These are phyloP conservation scores for Rosa lucieae DNA, from an alignment of 306 rosid genomes.

Conservation along the genomic window DNA sequence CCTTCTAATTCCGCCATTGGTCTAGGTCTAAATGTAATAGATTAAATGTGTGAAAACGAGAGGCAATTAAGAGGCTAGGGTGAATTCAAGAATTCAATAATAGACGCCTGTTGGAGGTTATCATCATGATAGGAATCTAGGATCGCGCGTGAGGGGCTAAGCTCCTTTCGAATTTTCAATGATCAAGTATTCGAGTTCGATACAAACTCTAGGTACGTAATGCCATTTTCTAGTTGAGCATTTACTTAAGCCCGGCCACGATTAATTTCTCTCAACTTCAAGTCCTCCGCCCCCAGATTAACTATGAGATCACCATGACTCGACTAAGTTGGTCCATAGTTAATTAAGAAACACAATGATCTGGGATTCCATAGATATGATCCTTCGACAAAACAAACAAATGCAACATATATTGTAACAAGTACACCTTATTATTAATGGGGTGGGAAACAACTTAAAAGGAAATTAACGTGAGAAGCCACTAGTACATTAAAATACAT, in stretches of 20 bases:
- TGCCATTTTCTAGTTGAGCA: background rate
- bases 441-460: background rate
- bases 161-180: background rate
- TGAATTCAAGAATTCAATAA: too few relatives aligned
- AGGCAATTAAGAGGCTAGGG: too few relatives aligned
- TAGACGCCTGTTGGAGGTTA: too few relatives aligned
- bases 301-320: background rate
- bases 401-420: background rate
- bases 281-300: background rate
- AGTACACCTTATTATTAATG: background rate
- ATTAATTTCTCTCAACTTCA: background rate
- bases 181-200: background rate
- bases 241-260: background rate
- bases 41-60: too few relatives aligned
- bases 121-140: background rate
- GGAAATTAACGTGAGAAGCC: background rate
- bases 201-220: background rate
- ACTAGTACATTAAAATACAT: background rate
- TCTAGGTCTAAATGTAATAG: too few relatives aligned
- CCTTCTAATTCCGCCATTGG: too few relatives aligned
- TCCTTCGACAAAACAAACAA: background rate
- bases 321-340: background rate
- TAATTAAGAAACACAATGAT: background rate
- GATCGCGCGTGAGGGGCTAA: background rate
- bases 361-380: too few relatives aligned